Base-by-base conservation (phyloP, 768 basidiomycete species). In the Suillus sp. region DNA sequence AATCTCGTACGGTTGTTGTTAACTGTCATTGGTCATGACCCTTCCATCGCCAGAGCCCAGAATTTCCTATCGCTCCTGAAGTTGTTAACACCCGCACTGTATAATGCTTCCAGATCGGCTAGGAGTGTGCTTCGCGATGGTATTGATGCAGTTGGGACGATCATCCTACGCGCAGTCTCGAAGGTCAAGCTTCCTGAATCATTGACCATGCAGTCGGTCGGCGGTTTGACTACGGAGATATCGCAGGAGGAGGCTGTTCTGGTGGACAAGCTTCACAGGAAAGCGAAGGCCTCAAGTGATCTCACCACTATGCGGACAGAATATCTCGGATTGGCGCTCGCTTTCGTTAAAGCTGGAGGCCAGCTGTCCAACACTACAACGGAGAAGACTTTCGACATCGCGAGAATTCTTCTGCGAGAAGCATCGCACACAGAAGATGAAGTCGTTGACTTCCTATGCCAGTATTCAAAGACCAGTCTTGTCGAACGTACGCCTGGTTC, bases 11-110 rank as follows among this genome's bases (percentile, higher is more conserved):
- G 86, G 18, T 79, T 93, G 9, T 86, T 92, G 70, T 79, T 92
- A 35, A 93, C 91, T 1, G 87, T 93, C 63, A 90, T 93, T 60
- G 91, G 90, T 7, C 88, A 92, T 66, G 87, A 92, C 71, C 81
- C 87, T 18, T 79, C 82, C 5, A 86, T 86, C 54, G 73, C 83
- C 27, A 86, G 91, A 25, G 87, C 91, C 2, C 84, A 91, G 65
- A 81, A 87, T 60, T 92, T 92, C 74, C 75, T 93, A 47, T 80
- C 80, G 5, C 77, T 90, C 32, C 78, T 93, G 20, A 83, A 85
- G 11, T 78, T 81, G 45, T 75, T 90, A 54, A 75, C 83, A 0
- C 86, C 87, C 4, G 71, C 82, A 61, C 75, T 92, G 6, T 89
- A 87, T 69, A 76, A 87, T 55, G 78, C 79, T 5, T 88, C 89